These are phyloP conservation scores for Lathyrus oleraceus DNA, from an alignment of 306 rosid species.

Conservation along the genomic window DNA sequence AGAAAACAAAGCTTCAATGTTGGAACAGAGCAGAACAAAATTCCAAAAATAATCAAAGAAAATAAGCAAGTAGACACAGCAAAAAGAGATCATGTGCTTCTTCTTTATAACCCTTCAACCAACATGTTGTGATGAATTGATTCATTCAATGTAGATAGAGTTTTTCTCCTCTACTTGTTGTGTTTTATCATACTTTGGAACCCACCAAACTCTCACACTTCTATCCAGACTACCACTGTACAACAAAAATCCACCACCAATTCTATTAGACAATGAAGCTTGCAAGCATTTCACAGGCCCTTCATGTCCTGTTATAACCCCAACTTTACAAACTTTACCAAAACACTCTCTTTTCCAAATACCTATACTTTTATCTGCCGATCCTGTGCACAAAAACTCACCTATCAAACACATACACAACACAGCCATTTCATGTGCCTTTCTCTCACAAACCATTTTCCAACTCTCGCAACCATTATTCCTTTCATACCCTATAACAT, in stretches of 20 bases:
- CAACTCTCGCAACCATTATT: conserved; percentile 38
- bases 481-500: conserved; percentile 71
- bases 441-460: conserved; percentile 63
- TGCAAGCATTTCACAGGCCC: conserved; percentile 96
- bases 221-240: conserved; percentile 93
- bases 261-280: conserved; percentile 48
- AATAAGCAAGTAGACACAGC: conserved; percentile 43
- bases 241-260: conserved; percentile 77
- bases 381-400: conserved; percentile 74
- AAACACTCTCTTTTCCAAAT: conserved; percentile 77
- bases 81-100: conserved; percentile 39
- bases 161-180: conserved; percentile 5
- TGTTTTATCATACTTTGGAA: conserved; percentile 47
- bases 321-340: conserved; percentile 70
- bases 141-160: conserved; percentile 17
- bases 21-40: conserved; percentile 33
- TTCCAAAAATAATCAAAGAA: conserved; percentile 32
- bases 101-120: neutral
- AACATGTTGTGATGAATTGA: conserved; percentile 29
- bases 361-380: conserved; percentile 83
- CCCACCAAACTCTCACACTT: conserved; percentile 98
- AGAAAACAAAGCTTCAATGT: neutral
- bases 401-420: conserved; percentile 71
- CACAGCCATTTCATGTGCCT: conserved; percentile 79
- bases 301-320: conserved; percentile 70